Evolutionary conservation across 108 stramenopile genomes (phyloP).

Genomic region (Mediolabrus comicus): DNA sequence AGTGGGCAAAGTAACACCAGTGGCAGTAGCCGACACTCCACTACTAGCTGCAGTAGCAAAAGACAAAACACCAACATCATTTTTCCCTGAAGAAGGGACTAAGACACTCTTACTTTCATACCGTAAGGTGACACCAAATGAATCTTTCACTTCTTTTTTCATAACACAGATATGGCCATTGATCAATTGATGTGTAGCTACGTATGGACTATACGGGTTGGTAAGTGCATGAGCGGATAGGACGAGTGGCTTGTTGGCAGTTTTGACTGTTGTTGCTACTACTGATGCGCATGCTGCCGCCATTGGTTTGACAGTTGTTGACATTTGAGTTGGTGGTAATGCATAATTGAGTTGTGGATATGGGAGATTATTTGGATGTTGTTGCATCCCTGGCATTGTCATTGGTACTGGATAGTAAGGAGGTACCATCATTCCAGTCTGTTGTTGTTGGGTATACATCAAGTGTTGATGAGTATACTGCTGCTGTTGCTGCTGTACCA

Average conservation of each 20-base stretch:
- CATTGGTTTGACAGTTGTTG: not conserved
- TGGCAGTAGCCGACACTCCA: not conserved
- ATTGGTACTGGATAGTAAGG: not conserved
- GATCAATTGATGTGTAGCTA: conserved; percentile 10
- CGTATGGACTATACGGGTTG: conserved; percentile 32
- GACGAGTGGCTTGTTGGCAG: conserved; percentile 4
- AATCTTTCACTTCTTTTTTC: conserved; percentile 22
- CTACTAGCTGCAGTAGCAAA: not conserved
- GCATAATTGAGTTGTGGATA: not conserved
- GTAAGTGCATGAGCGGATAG: conserved; percentile 18
- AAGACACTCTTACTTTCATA: conserved; percentile 46
- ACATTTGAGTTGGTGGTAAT: not conserved
- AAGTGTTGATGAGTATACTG: no score
- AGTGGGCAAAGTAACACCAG: not conserved
- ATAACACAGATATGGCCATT: conserved; percentile 31
- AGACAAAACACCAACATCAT: not conserved
- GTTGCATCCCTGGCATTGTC: not conserved
- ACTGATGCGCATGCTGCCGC: conserved; percentile 3
- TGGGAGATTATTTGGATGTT: no score
- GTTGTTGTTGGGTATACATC: not conserved
- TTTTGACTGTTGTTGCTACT: not conserved
- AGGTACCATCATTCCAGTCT: not conserved
- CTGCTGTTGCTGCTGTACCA: not conserved
- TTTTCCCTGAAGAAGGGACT: conserved; percentile 4
- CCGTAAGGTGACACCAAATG: conserved; percentile 61